Evolutionary conservation across 208 protist genomes (phyloP).

Genomic region (Acanthamoeba sp.): DNA sequence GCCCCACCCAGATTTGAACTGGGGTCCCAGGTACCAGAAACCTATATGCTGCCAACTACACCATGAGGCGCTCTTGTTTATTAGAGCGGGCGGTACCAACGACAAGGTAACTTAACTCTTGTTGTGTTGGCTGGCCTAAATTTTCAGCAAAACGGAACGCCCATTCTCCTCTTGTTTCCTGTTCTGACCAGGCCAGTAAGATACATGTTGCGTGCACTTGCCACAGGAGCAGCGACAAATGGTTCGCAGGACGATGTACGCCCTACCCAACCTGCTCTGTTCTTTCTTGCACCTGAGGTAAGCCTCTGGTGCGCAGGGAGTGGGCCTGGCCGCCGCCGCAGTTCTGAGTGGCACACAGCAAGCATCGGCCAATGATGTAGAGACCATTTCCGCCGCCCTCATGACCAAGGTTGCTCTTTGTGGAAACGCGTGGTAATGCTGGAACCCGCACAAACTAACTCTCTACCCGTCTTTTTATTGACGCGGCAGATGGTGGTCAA

Average conservation of each 20-base stretch:
- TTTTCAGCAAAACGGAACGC: not conserved
- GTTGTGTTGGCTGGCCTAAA: not conserved
- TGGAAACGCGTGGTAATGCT: no score
- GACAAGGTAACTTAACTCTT: not conserved
- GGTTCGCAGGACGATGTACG: no score
- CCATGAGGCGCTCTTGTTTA: not conserved
- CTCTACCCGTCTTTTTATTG: not conserved
- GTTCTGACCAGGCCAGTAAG: no score
- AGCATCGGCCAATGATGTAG: not conserved
- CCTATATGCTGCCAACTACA: slow-evolving; percentile 33
- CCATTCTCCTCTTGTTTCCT: no score
- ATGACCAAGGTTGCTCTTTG: slow-evolving; percentile 34
- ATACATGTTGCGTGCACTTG: no score
- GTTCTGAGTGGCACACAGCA: not conserved
- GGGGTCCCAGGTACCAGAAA: slow-evolving; percentile 23
- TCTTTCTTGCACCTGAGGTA: no score
- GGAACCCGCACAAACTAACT: not conserved
- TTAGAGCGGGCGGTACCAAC: not conserved
- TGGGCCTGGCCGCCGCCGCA: not conserved
- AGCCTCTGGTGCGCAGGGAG: not conserved
- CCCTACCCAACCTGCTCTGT: no score
- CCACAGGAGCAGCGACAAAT: no score
- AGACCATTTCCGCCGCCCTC: not conserved
- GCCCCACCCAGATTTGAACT: slow-evolving; percentile 35
- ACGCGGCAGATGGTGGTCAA: slow-evolving; percentile 34